Base-by-base conservation (phyloP, 352 stramenopile species). In the Phytophthora sp. region DNA sequence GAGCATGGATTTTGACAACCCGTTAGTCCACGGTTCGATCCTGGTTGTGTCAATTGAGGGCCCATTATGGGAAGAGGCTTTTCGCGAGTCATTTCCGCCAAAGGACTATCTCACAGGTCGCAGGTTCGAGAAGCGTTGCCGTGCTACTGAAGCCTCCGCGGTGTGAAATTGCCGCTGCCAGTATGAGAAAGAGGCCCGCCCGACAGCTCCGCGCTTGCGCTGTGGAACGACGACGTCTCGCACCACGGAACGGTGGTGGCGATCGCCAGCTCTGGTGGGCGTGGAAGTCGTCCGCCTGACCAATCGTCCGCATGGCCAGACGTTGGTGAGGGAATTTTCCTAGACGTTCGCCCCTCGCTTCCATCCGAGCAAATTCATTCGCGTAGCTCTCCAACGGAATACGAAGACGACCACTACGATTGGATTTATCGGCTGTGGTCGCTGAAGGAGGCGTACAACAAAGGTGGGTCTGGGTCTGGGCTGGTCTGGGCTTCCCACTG, bases 191-290 rank as follows among this genome's bases (percentile, higher is more conserved):
- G 9, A 66, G 68, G 8, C n/a, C 9, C 38, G 24, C 44, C n/a
- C 12, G 3, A 10, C 0, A 60, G n/a, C 20, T 9, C 1, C 2
- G 27, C 72, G 10, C 51, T 62, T 41, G 20, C 44, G 27, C 54
- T 30, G 13, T 94, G 85, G 83, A 94, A 94, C 55, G 92, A 84
- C 69, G 92, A 92, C 38, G 83, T 91, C 21, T 94, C 85, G 5
- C 85, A 94, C 44, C 82, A 94, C 31, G 83, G 82, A 18, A 76
- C 67, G 2, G 38, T 94, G 32, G 84, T 91, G 13, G 83, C 80
- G 4, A 91, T 94, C 53, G 83, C 66, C 15, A 74, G 26, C 31
- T 20, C 73, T 88, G 27, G 71, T 94, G 2, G 85, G 85, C n/a
- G 77, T 94, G 21, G 85, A 94, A 46, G 78, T 94, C 39, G 70